Percentiles rank a stretch among this genome's conserved stretches.
These are phyloP conservation scores for Penicillium arizonense DNA, from an alignment of 495 filamentous ascomycete genomes.

Conservation along the genomic window DNA sequence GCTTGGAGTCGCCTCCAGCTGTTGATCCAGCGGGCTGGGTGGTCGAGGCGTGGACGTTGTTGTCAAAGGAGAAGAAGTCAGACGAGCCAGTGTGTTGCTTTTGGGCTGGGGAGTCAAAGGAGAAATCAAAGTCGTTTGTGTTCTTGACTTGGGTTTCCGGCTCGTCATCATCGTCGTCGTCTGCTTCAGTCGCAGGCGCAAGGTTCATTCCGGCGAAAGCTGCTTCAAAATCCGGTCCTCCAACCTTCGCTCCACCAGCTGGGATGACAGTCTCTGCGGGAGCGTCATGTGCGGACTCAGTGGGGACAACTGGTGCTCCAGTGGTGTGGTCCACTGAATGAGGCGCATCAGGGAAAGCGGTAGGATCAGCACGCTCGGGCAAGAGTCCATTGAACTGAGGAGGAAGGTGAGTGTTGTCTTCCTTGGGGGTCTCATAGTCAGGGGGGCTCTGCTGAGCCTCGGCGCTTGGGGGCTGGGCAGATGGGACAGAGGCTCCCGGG, in stretches of 20 bases:
- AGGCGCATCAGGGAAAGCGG: slow-evolving; percentile 45
- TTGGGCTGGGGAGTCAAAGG: slow-evolving; percentile 53
- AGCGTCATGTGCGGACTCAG: slow-evolving; percentile 29
- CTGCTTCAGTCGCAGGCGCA: slow-evolving; percentile 64
- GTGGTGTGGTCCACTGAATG: slow-evolving; percentile 42
- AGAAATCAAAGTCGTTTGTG: slow-evolving; percentile 68
- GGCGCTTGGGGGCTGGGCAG: slow-evolving; percentile 43
- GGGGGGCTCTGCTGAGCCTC: slow-evolving; percentile 65
- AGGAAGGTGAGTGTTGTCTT: slow-evolving; percentile 45
- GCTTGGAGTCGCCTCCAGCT: slow-evolving; percentile 30
- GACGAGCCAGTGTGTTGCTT: slow-evolving; percentile 24
- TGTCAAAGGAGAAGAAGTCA: slow-evolving; percentile 47
- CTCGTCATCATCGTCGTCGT: slow-evolving; percentile 76
- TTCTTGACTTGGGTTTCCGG: slow-evolving; percentile 38
- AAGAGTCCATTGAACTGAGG: slow-evolving; percentile 64
- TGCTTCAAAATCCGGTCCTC: slow-evolving; percentile 73
- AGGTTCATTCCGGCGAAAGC: slow-evolving; percentile 79
- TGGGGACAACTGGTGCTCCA: slow-evolving; percentile 42
- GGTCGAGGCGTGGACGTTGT: slow-evolving; percentile 49
- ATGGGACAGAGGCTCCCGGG: slow-evolving; percentile 27
- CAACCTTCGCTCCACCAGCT: slow-evolving; percentile 28
- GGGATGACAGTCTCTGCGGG: slow-evolving; percentile 12
- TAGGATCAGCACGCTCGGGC: slow-evolving; percentile 64
- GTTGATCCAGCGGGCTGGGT: slow-evolving; percentile 20
- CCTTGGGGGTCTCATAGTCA: slow-evolving; percentile 52